A percentile compares a stretch with the other conserved stretches of the same genome.
phyloP scores from a whole-genome alignment of 306 rosid species.

The Dryas drummondii region DNA sequence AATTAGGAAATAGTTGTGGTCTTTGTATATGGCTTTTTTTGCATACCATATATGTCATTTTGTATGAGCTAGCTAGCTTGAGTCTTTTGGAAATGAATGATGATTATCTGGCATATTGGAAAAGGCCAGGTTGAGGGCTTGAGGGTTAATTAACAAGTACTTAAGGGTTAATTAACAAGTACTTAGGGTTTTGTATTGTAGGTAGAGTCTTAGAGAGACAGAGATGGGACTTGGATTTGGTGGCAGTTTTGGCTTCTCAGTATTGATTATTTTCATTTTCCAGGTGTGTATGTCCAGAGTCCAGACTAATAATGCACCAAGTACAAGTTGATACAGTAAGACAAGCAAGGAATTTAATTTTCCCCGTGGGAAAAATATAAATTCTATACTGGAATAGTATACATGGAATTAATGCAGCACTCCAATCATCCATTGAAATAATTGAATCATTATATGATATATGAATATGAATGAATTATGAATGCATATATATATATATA shows the following conservation, averaged over 20 bases:
- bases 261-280: not conserved
- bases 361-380: not conserved
- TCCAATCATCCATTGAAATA: slow-evolving; percentile 4
- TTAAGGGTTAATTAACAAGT: not conserved
- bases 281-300: not conserved
- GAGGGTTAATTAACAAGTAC: not conserved
- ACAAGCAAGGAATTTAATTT: not conserved
- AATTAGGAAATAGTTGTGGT: not conserved
- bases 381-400: too few species aligned
- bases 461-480: too few species aligned
- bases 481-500: too few species aligned
- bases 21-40: not conserved
- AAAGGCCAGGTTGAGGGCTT: slow-evolving; percentile 6
- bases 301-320: slow-evolving; percentile 2
- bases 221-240: slow-evolving; percentile 6
- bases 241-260: slow-evolving; percentile 2
- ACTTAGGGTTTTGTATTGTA: not conserved
- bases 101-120: too few species aligned
- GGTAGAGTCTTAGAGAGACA: not conserved
- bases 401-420: slow-evolving; percentile 3
- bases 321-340: not conserved
- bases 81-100: too few species aligned
- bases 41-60: not conserved
- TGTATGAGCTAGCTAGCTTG: not conserved
- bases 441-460: not conserved